A percentile compares a stretch with the other conserved stretches of the same genome.
Conservation (phyloP, 2,329 filamentous ascomycete genomes). For the Annulohypoxylon truncatum region DNA sequence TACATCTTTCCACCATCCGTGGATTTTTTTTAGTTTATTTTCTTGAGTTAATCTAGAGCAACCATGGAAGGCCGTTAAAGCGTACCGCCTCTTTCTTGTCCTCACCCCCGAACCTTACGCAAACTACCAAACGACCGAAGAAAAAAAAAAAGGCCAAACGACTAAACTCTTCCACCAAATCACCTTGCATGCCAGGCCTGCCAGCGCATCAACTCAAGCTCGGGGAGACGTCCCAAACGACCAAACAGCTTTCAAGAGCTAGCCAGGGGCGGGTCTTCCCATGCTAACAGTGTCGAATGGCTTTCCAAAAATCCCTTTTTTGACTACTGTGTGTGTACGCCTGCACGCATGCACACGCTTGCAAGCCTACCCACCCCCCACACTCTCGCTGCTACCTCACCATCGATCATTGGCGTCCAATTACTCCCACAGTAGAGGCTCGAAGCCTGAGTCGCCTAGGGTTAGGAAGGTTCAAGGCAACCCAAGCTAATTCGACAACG, state of each 20-base stretch:
- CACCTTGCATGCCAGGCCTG: constrained; percentile 43
- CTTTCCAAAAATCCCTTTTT: constrained; percentile 42
- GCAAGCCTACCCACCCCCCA: constrained; percentile 32
- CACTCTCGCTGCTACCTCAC: constrained; percentile 41
- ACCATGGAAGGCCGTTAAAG: constrained; percentile 11
- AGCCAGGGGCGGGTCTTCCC: constrained; percentile 36
- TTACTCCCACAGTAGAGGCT: constrained; percentile 39
- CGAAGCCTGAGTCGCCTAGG: constrained; percentile 42
- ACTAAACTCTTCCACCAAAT: constrained; percentile 32
- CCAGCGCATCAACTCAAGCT: constrained; percentile 40
- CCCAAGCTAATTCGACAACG: constrained; percentile 42
- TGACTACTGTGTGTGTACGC: constrained; percentile 18
- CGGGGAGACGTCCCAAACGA: constrained; percentile 34
- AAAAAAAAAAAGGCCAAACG: constrained; percentile 4
- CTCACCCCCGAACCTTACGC: constrained; percentile 11
- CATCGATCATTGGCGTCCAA: constrained; percentile 43
- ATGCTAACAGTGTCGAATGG: constrained; percentile 36
- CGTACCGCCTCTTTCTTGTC: constrained; percentile 27
- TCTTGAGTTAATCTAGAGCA: constrained; percentile 21
- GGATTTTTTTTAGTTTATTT: neutral
- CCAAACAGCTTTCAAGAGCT: constrained; percentile 37
- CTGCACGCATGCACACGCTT: constrained; percentile 15
- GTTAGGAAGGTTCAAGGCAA: constrained; percentile 33
- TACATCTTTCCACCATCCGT: constrained; percentile 4
- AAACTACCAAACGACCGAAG: neutral